phyloP scores from a whole-genome alignment of 257 asterid genomes.

The Asclepias syriaca region DNA sequence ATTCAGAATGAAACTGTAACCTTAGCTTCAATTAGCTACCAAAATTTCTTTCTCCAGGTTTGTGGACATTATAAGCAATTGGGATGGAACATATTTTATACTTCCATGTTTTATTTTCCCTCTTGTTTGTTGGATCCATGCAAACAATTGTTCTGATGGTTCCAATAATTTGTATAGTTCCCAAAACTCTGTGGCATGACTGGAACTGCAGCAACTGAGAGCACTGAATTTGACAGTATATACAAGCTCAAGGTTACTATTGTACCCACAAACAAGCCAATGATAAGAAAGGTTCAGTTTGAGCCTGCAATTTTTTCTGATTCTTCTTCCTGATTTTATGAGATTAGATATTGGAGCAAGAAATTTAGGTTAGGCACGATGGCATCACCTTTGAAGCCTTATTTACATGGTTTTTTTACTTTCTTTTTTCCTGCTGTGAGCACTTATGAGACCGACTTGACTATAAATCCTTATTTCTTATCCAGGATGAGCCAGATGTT shows the following conservation, averaged over 20 bases:
- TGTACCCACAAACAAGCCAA: conserved; percentile 98
- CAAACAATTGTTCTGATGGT: conserved; percentile 25
- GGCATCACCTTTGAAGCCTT: not conserved
- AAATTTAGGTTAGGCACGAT: not conserved
- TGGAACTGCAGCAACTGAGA: conserved; percentile 99
- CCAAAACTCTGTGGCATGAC: conserved; percentile 99
- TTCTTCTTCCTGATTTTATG: not conserved
- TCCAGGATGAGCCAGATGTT: conserved; percentile 95
- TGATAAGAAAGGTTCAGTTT: conserved; percentile 83
- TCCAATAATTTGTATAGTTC: conserved; percentile 50
- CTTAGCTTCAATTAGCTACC: conserved; percentile 98
- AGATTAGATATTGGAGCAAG: not conserved
- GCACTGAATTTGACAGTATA: conserved; percentile 93
- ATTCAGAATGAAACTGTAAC: conserved; percentile 96
- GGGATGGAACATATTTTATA: conserved; percentile 1
- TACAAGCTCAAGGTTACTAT: conserved; percentile 96
- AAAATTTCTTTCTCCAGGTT: conserved; percentile 99
- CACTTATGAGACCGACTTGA: not conserved
- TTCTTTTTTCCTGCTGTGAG: not conserved
- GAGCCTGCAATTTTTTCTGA: conserved; percentile 16
- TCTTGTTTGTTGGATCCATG: not conserved
- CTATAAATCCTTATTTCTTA: conserved; percentile 8
- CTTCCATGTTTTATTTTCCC: conserved; percentile 16
- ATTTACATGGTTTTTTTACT: not conserved
- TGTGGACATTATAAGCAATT: conserved; percentile 22